Evolutionary conservation across 2,329 filamentous ascomycete genomes (phyloP).

Genomic region (Claviceps sp.): DNA sequence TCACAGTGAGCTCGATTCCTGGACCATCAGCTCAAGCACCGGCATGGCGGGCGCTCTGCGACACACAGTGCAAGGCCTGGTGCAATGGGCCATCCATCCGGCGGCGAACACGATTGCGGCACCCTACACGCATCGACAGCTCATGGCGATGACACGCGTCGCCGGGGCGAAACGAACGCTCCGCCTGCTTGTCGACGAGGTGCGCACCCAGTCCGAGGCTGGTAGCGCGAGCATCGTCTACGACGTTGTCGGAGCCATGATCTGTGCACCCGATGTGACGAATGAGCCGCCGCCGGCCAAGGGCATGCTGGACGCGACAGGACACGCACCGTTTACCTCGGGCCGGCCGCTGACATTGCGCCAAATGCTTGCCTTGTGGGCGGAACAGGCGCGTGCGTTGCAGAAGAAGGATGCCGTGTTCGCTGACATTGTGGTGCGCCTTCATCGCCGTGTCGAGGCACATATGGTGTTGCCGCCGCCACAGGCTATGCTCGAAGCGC

Average conservation of each 20-base stretch:
- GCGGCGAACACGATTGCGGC: constrained; percentile 42
- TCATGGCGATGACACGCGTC: constrained; percentile 47
- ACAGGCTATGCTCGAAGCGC: constrained; percentile 28
- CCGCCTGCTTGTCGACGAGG: constrained; percentile 50
- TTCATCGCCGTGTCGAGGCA: constrained; percentile 52
- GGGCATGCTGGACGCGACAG: constrained; percentile 19
- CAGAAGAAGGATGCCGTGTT: constrained; percentile 42
- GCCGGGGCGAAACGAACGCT: constrained; percentile 50
- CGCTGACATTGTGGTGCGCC: constrained; percentile 49
- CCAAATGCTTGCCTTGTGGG: constrained; percentile 43
- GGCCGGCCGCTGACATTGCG: constrained; percentile 43
- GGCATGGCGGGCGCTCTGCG: constrained; percentile 46
- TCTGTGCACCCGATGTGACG: constrained; percentile 51
- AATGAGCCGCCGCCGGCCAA: constrained; percentile 24
- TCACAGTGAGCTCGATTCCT: constrained; percentile 54
- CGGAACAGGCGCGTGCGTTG: constrained; percentile 42
- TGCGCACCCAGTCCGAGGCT: constrained; percentile 46
- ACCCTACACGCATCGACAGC: constrained; percentile 58
- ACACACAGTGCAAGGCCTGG: constrained; percentile 47
- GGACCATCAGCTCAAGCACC: constrained; percentile 42
- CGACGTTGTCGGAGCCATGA: constrained; percentile 54
- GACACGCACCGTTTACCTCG: constrained; percentile 21
- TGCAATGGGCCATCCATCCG: constrained; percentile 52
- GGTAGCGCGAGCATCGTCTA: constrained; percentile 49
- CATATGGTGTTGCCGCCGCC: constrained; percentile 37